Base-by-base conservation (phyloP, 352 stramenopile species). In the Blastocystis sp. region DNA sequence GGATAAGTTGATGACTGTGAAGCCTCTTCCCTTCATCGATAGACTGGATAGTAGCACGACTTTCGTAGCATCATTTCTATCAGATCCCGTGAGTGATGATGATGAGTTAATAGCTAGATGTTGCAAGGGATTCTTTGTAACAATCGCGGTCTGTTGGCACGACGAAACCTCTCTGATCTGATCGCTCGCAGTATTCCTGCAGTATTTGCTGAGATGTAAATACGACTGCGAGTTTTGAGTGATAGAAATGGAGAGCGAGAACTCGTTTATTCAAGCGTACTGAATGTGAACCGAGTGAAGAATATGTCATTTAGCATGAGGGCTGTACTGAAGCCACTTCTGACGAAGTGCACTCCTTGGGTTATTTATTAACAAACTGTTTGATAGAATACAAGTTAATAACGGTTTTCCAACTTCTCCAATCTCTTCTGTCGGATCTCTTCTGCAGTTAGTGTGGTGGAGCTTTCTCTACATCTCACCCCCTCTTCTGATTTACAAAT, bases 221-320 rank as follows among this genome's bases (percentile, higher is more conserved):
- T 30, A 39, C 30, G 24, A 43, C 1, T 39, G 37, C 0, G 3
- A 30, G 34, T 9, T 20, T 8, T 68, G 34, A 66, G 26, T 37
- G 26, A n/a, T 85, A 85, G 73, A 85, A 47, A 69, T 20, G 73
- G 73, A 30, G 68, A 85, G 73, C 50, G 54, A n/a, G 73, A 85
- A 65, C 50, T 85, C 20, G 73, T 85, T 5, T 85, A 85, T 66
- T 85, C 73, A 13, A 50, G 43, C n/a, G 50, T 69, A 39, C 50
- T 85, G 54, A 65, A 85, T n/a, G 73, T 85, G 47, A 85, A 66
- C 47, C 43, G 73, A 8, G 73, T 85, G 9, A 30, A 50, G 3
- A 85, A 85, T 47, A 9, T 85, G 20, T 24, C 59, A 24, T 85
- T 85, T 66, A 26, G 26, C 6, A 54, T 85, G 37, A 16, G 20